These are phyloP conservation scores for Ophiostoma himal-ulmi DNA, from an alignment of 2,329 filamentous ascomycete species.

Conservation along the genomic window DNA sequence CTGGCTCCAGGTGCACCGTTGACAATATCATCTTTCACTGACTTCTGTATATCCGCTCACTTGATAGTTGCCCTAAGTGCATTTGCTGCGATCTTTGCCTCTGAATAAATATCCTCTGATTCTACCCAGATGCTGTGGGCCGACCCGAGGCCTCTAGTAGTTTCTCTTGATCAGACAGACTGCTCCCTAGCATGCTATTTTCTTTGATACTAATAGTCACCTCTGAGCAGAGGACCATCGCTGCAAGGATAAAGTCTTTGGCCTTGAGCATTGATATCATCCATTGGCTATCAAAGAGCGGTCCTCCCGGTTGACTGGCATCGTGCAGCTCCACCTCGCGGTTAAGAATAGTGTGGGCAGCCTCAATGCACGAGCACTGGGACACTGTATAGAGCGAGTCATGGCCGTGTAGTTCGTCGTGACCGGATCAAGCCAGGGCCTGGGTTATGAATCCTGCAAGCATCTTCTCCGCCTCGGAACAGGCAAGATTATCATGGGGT, in stretches of 20 bases:
- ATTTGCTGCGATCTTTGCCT: neutral
- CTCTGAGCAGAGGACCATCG: neutral
- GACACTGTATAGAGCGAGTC: neutral
- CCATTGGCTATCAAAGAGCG: neutral
- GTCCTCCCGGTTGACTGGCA: neutral
- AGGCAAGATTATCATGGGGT: neutral
- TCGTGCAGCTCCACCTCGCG: neutral
- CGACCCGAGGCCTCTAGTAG: neutral
- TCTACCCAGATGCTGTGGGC: neutral
- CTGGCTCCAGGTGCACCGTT: neutral
- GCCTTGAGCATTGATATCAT: neutral
- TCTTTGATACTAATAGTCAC: neutral
- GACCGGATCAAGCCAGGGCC: slow-evolving; percentile 41
- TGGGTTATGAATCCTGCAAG: slow-evolving; percentile 38
- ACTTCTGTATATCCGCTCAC: neutral
- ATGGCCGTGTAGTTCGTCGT: slow-evolving; percentile 31
- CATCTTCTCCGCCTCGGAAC: slow-evolving; percentile 35
- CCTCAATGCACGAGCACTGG: neutral
- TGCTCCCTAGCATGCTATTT: neutral
- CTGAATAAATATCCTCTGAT: neutral
- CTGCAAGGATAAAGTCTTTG: neutral
- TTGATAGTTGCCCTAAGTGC: neutral
- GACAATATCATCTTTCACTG: neutral
- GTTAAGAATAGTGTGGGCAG: neutral
- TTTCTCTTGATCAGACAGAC: neutral